Evolutionary conservation across 1,139 yeast species (phyloP), one percentile per base, ranked within the genome.

Genomic region (Taphrina betulina): DNA sequence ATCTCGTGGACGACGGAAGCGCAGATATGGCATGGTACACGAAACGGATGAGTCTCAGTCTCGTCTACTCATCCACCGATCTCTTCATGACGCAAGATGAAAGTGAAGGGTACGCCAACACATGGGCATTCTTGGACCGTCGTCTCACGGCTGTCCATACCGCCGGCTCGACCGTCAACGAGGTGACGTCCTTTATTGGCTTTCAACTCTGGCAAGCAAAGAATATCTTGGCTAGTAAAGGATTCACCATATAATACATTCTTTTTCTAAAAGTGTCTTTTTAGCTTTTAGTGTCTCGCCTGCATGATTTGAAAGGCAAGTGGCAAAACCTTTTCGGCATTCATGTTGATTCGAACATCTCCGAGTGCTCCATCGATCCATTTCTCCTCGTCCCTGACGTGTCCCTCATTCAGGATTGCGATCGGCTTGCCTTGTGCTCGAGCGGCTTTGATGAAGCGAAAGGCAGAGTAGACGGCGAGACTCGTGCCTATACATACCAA

Each of bases 21-120:
- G 79, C 83, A 60, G 96, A 88, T 68, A 83, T 86, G 68, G 83
- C 87, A 2, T 92, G 98, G 98, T 92, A 92, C 68, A 74, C 95
- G n/a, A 86, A 89, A 67, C 75, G 97, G 62, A 72, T 83, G 24
- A 78, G 86, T 3, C 68, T 90, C 26, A 77, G 88, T 17, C 75
- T 85, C 0, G 78, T 85, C 3, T 88, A 85, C 67, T 85, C 85
- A 1, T 76, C 83, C 33, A 66, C 72, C 1, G 96, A 92, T 68
- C 72, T 88, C 61, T 87, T 79, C 72, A 86, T 85, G 95, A 73
- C 87, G 44, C 84, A 78, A 63, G 96, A 90, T 68, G 73, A 74
- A n/a, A 81, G 90, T 24, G 66, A 68, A 2, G 78, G 72, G 31
- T 83, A 72, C 64, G 61, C 63, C 16, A 78, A 78, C 51, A 89